Evolutionary conservation across 306 rosid species (phyloP).

Genomic region (Fragaria vesca): DNA sequence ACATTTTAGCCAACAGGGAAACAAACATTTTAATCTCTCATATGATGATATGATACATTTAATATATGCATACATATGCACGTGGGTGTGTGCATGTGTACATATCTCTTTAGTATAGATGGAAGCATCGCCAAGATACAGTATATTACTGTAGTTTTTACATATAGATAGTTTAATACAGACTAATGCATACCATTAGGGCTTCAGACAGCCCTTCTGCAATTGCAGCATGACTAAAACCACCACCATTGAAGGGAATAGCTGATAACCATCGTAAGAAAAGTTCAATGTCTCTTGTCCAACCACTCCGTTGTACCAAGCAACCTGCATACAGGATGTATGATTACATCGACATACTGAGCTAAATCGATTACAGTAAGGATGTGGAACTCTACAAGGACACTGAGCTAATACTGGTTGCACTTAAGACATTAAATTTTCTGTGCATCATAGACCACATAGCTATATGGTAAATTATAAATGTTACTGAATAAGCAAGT

Average conservation of each 20-base stretch:
- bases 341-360: neutral
- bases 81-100: neutral
- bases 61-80: neutral
- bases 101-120: neutral
- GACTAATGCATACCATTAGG: conserved; percentile 59
- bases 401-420: no score
- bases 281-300: conserved; percentile 80
- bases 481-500: no score
- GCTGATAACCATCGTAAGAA: conserved; percentile 73
- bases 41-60: neutral
- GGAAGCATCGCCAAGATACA: neutral
- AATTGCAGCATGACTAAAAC: conserved; percentile 83
- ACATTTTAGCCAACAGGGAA: neutral
- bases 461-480: no score
- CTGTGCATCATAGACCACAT: no score
- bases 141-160: neutral
- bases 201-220: conserved; percentile 99
- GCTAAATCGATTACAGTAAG: no score
- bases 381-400: no score
- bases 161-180: neutral
- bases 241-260: conserved; percentile 81
- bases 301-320: conserved; percentile 86
- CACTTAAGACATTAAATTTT: no score
- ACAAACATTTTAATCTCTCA: neutral
- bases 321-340: conserved; percentile 54